Percentiles rank a stretch among this genome's conserved stretches.
phyloP scores from a whole-genome alignment of 2,329 filamentous ascomycete species.

The Bipolaris sorokiniana region DNA sequence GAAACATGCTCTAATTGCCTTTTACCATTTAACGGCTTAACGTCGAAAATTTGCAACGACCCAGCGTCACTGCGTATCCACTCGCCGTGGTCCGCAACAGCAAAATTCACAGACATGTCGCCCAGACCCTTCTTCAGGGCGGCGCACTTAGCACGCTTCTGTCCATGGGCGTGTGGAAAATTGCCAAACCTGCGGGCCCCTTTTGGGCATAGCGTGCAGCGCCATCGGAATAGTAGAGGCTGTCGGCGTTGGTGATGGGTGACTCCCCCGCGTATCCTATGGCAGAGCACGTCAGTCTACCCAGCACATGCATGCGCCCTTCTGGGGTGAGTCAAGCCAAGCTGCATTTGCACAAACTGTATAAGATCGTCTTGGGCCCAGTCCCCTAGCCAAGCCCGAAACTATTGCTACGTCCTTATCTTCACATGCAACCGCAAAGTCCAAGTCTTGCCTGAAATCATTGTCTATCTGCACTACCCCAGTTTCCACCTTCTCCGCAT shows the following conservation, averaged over 20 bases:
- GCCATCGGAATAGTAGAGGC: conserved; percentile 9
- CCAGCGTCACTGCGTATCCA: conserved; percentile 34
- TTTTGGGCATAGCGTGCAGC: conserved; percentile 11
- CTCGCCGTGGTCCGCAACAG: conserved; percentile 21
- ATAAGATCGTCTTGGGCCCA: conserved; percentile 26
- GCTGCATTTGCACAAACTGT: conserved; percentile 12
- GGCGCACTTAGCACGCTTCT: not conserved
- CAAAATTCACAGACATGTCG: conserved; percentile 3
- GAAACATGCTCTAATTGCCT: conserved; percentile 20
- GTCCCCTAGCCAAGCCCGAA: conserved; percentile 2
- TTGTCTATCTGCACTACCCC: conserved; percentile 5
- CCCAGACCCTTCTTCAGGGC: conserved; percentile 5
- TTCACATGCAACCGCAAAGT: conserved; percentile 12
- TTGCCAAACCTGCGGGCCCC: not conserved
- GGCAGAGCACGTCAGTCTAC: conserved; percentile 22
- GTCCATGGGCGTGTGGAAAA: conserved; percentile 1
- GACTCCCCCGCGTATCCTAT: conserved; percentile 13
- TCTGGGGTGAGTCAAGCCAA: conserved; percentile 31
- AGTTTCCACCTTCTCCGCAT: conserved; percentile 30
- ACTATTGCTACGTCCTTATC: conserved; percentile 4
- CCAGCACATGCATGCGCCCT: conserved; percentile 22
- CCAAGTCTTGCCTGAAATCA: not conserved
- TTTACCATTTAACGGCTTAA: conserved; percentile 33
- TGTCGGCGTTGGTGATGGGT: conserved; percentile 18
- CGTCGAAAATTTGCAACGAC: conserved; percentile 29